These are phyloP conservation scores for Cytospora mali DNA, from an alignment of 2,329 filamentous ascomycete genomes.

Conservation along the genomic window DNA sequence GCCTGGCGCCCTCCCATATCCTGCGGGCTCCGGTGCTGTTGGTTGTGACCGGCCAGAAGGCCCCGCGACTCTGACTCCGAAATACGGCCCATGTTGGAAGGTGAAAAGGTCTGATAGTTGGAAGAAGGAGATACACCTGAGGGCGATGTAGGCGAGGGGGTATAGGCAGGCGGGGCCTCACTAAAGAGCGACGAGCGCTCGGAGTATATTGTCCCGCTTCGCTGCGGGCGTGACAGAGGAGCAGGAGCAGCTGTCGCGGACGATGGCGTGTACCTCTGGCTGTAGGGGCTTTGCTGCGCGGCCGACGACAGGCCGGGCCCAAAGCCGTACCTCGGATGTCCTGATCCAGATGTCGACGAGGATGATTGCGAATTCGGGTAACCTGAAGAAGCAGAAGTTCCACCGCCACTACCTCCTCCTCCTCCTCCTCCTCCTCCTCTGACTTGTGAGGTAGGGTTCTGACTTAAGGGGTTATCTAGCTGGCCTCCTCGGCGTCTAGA, in stretches of 20 bases:
- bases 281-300: not conserved
- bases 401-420: too few relatives aligned
- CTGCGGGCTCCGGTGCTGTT: conserved; percentile 18
- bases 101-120: conserved; percentile 50
- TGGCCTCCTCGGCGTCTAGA: conserved; percentile 14
- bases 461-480: not conserved
- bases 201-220: conserved; percentile 38
- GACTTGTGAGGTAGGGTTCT: conserved; percentile 5
- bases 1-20: conserved; percentile 42
- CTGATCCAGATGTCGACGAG: conserved; percentile 6
- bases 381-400: not conserved
- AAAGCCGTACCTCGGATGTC: conserved; percentile 16
- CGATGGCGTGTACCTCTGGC: conserved; percentile 23
- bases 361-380: not conserved
- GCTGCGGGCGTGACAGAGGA: conserved; percentile 29
- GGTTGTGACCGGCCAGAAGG: conserved; percentile 40
- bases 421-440: too few relatives aligned
- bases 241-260: conserved; percentile 29
- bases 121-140: conserved; percentile 30
- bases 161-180: conserved; percentile 56
- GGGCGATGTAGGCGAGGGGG: conserved; percentile 43
- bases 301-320: conserved; percentile 16
- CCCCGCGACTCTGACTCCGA: conserved; percentile 44
- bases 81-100: conserved; percentile 43
- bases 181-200: conserved; percentile 33